phyloP scores from a whole-genome alignment of 2,329 filamentous ascomycete genomes.

The Botryosphaeria dothidea region DNA sequence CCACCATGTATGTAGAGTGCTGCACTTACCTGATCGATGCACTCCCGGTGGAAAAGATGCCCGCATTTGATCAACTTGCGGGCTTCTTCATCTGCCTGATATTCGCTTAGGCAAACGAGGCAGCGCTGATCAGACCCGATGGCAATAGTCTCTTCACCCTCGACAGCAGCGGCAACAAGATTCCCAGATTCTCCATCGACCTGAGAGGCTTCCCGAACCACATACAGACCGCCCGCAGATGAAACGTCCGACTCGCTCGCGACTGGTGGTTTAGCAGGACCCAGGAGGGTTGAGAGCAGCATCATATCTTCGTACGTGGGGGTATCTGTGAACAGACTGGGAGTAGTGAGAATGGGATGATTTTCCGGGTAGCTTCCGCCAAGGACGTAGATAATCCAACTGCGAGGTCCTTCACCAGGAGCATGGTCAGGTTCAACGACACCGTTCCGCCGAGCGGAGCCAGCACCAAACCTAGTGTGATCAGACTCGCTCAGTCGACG shows the following conservation, averaged over 20 bases:
- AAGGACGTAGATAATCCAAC: conserved; percentile 73
- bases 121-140: conserved; percentile 54
- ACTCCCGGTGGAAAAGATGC: conserved; percentile 68
- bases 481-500: conserved; percentile 62
- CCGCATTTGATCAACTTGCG: conserved; percentile 63
- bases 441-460: conserved; percentile 63
- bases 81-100: conserved; percentile 62
- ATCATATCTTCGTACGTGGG: conserved; percentile 75
- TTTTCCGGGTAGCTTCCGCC: conserved; percentile 70
- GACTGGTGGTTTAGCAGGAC: conserved; percentile 68
- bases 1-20: not conserved
- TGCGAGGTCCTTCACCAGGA: conserved; percentile 60
- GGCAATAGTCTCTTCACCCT: conserved; percentile 32
- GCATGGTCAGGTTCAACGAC: conserved; percentile 60
- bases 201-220: conserved; percentile 44
- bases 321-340: conserved; percentile 69
- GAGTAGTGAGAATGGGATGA: conserved; percentile 69
- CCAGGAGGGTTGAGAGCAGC: conserved; percentile 65
- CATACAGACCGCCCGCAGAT: conserved; percentile 62
- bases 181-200: conserved; percentile 31
- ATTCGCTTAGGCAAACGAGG: conserved; percentile 67
- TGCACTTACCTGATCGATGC: conserved; percentile 66
- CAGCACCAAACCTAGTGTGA: conserved; percentile 62
- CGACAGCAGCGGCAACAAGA: conserved; percentile 51
- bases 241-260: conserved; percentile 65